Base-by-base conservation (phyloP, 2,329 filamentous ascomycete genomes). In the Diaporthe citri region DNA sequence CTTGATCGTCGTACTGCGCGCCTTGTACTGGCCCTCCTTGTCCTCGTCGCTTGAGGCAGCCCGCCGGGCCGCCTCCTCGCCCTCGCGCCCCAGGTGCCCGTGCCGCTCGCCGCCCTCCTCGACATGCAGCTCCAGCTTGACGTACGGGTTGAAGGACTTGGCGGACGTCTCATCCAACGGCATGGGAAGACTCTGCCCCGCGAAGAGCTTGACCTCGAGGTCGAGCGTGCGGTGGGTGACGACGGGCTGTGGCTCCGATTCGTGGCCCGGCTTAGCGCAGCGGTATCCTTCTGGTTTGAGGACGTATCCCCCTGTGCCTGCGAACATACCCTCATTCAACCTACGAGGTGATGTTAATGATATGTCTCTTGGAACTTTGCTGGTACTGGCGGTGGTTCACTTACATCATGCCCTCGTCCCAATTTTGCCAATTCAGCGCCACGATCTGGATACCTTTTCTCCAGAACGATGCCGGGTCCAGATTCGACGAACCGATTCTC, bases 401-500 rank as follows among this genome's bases (percentile, higher is more conserved):
- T 72, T 48, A 76, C 96, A 98, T 98, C 93, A 97, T 97, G 43
- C 95, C 95, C 79, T 95, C 93, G 80, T 98, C 95, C 83, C 94
- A 92, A 76, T 92, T 93, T 83, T 98, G 96, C 95, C 96, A 98
- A 84, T 98, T 98, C 76, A 98, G 87, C 0, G 96, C 96, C 1
- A 97, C 95, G 79, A 98, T 93, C 83, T 98, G 96, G 4, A 97
- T 93, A 20, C 96, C 96, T 77, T 94, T 93, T 43, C 95, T 90
- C 96, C 96, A 98, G 83, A 96, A 97, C 4, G 93, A 88, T 0
- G 92, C 90, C 6, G 96, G 95, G 78, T 98, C 95, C 17, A 97
- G 87, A 81, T 98, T 98, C 1, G 94, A 97, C 0, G 95, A 97
- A 76, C 91, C 89, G 71, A 98, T 92, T 9, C 96, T 91, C 74